A percentile compares a stretch with the other conserved stretches of the same genome.
Evolutionary conservation across 495 filamentous ascomycete species (phyloP).

Genomic region (Penicillium tannophilum): DNA sequence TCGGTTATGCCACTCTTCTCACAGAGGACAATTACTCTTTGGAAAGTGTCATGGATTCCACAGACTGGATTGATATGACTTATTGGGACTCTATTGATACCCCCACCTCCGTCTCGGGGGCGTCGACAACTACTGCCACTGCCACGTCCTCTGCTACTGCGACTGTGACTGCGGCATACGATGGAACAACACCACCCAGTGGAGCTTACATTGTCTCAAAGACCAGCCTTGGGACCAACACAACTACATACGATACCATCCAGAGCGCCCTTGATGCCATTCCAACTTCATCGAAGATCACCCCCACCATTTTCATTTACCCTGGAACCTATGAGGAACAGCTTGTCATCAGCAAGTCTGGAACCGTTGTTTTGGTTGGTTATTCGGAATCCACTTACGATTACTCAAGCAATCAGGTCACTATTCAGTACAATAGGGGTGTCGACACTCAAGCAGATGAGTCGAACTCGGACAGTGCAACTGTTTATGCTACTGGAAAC

Average conservation of each 20-base stretch:
- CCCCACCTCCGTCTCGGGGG: constrained; percentile 3
- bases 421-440: constrained; percentile 19
- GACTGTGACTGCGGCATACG: constrained; percentile 6
- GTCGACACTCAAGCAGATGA: constrained; percentile 14
- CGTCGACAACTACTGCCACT: not conserved
- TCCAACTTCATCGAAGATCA: not conserved
- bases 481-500: constrained; percentile 17
- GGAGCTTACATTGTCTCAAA: constrained; percentile 17
- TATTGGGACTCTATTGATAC: constrained; percentile 15
- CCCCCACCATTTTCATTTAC: constrained; percentile 6
- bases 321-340: constrained; percentile 17
- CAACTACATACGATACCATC: constrained; percentile 10
- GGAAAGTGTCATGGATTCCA: constrained; percentile 12
- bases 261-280: constrained; percentile 2
- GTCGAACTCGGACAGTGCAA: constrained; percentile 16
- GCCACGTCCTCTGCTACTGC: constrained; percentile 3
- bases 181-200: constrained; percentile 11
- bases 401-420: constrained; percentile 17
- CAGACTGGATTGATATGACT: constrained; percentile 18
- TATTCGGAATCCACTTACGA: constrained; percentile 21
- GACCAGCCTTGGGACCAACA: constrained; percentile 6
- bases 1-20: constrained; percentile 14
- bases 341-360: constrained; percentile 16
- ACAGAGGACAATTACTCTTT: constrained; percentile 13
- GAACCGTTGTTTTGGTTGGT: constrained; percentile 13